phyloP scores from a whole-genome alignment of 78 protist genomes.

The Ministeria vibrans region DNA sequence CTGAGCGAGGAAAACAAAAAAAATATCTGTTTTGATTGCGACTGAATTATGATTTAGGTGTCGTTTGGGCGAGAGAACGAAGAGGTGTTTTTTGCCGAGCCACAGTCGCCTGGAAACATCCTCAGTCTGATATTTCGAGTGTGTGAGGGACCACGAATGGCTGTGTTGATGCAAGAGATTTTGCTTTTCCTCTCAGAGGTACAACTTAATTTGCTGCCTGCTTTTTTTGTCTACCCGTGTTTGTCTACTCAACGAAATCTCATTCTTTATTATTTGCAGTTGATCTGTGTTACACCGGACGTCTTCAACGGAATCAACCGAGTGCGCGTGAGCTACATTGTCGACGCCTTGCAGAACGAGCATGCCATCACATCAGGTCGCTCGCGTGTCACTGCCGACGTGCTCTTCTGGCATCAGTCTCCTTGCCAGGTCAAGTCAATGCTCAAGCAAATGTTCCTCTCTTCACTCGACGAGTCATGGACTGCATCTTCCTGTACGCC shows the following conservation, averaged over 20 bases:
- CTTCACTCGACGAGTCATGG: no score
- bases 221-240: background rate
- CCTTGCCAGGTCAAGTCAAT: no score
- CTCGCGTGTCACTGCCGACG: no score
- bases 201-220: background rate
- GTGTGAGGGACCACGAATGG: background rate
- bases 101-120: background rate
- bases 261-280: background rate
- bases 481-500: no score
- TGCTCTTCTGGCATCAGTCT: no score
- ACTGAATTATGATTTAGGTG: background rate
- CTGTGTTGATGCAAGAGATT: constrained; percentile 14
- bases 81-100: background rate
- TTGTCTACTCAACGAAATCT: background rate
- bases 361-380: background rate
- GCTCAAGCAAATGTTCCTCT: no score
- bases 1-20: no score
- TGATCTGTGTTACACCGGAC: background rate
- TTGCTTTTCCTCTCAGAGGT: background rate
- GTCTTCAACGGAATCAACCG: constrained; percentile 8
- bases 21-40: background rate
- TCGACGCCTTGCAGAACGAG: background rate
- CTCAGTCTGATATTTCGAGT: background rate
- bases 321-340: constrained; percentile 2
- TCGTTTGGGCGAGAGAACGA: background rate